phyloP scores from a whole-genome alignment of 208 protist species.

The Leishmania major region DNA sequence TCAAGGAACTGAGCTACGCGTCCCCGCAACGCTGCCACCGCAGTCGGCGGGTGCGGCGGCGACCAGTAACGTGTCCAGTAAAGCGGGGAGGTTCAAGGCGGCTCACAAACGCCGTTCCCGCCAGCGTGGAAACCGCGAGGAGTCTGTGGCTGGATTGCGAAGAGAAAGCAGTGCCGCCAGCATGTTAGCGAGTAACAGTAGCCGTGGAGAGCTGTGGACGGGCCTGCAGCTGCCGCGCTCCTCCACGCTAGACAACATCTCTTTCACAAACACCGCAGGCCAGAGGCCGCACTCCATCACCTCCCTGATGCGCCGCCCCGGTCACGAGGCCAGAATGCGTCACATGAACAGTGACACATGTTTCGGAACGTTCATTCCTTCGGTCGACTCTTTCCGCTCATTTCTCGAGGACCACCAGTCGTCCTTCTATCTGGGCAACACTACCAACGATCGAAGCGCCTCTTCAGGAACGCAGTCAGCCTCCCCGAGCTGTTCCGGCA shows the following conservation, averaged over 20 bases:
- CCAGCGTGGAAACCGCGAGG: neutral
- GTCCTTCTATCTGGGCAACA: neutral
- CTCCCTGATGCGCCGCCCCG: neutral
- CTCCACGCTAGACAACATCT: neutral
- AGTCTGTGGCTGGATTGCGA: no score
- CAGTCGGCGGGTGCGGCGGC: neutral
- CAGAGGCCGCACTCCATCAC: neutral
- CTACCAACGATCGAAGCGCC: neutral
- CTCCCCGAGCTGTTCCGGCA: neutral
- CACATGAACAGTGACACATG: constrained; percentile 11
- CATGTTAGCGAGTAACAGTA: neutral
- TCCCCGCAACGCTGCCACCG: neutral
- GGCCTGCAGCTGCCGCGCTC: constrained; percentile 10
- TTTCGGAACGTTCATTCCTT: constrained; percentile 8
- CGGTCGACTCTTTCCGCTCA: constrained; percentile 5
- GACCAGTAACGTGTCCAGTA: neutral
- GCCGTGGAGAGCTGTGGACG: constrained; percentile 1
- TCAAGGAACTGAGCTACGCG: neutral
- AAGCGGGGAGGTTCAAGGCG: neutral
- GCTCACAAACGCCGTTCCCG: neutral
- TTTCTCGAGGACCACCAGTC: constrained; percentile 4
- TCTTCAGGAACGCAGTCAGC: neutral
- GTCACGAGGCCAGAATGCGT: neutral
- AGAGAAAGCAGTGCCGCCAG: neutral
- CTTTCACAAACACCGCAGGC: neutral